phyloP scores from a whole-genome alignment of 768 basidiomycete genomes.

The Boletus sp. region DNA sequence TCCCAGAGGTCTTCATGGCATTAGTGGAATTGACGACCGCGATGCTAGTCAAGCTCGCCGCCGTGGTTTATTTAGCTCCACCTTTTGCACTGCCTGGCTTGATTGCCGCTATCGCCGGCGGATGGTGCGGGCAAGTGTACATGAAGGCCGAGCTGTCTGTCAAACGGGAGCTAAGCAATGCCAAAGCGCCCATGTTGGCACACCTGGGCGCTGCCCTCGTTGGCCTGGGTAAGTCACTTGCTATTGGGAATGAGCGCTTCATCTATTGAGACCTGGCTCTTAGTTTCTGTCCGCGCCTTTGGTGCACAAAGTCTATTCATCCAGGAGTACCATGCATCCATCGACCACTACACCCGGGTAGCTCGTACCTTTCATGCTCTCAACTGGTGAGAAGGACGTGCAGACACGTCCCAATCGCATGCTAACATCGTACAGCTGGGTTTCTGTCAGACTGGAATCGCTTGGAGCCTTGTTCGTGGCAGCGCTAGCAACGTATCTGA shows the following conservation, averaged over 20 bases:
- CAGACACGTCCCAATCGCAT: neutral
- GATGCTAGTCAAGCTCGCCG: slow-evolving; percentile 3
- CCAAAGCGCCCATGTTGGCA: slow-evolving; percentile 18
- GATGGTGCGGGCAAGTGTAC: slow-evolving; percentile 38
- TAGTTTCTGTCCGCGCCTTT: slow-evolving; percentile 41
- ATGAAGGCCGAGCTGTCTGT: slow-evolving; percentile 41
- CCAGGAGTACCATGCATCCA: slow-evolving; percentile 27
- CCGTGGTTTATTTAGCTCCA: slow-evolving; percentile 9
- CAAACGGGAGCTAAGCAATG: slow-evolving; percentile 30
- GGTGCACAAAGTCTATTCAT: slow-evolving; percentile 33
- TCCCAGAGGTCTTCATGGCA: neutral
- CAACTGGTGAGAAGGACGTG: slow-evolving; percentile 16
- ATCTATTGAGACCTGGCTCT: neutral
- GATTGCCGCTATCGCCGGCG: slow-evolving; percentile 28
- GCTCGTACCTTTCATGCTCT: slow-evolving; percentile 31
- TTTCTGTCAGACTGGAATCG: slow-evolving; percentile 38
- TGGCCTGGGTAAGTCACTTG: slow-evolving; percentile 14
- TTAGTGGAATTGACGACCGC: slow-evolving; percentile 2
- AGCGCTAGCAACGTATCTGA: slow-evolving; percentile 31
- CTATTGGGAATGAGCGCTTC: neutral
- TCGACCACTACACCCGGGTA: slow-evolving; percentile 35
- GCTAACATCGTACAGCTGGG: slow-evolving; percentile 25
- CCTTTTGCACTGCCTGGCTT: slow-evolving; percentile 27
- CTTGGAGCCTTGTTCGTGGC: slow-evolving; percentile 41
- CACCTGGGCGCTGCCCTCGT: slow-evolving; percentile 13